Evolutionary conservation across 139 green algal species (phyloP).

Genomic region (Edaphochlamys debaryana): DNA sequence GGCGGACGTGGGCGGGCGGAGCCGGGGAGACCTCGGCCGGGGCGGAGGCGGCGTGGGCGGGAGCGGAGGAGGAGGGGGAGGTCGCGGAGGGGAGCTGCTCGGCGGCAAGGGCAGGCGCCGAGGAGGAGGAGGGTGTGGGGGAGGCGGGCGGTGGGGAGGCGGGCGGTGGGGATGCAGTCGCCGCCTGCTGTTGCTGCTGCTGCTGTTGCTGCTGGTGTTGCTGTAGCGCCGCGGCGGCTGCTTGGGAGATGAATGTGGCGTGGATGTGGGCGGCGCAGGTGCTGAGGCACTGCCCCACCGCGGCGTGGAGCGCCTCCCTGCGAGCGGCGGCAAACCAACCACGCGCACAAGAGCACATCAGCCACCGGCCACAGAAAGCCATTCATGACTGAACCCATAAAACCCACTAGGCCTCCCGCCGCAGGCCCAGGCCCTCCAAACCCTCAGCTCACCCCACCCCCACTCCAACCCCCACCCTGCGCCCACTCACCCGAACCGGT

Average conservation of each 20-base stretch:
- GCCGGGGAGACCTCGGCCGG: neutral
- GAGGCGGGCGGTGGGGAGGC: neutral
- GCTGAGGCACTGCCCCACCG: constrained; percentile 26
- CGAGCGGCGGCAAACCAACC: too few species aligned
- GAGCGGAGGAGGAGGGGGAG: too few species aligned
- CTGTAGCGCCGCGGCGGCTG: neutral
- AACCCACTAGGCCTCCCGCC: too few species aligned
- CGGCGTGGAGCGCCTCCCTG: constrained; percentile 25
- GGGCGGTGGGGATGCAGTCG: neutral
- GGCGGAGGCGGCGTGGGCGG: neutral
- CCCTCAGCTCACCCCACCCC: too few species aligned
- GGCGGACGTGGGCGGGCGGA: too few species aligned
- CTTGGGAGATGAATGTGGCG: constrained; percentile 44
- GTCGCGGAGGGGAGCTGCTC: neutral
- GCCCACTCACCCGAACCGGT: constrained; percentile 10
- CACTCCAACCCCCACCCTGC: neutral
- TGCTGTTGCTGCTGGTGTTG: too few species aligned
- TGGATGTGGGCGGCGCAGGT: constrained; percentile 39
- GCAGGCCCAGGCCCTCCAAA: too few species aligned
- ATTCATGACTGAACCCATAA: too few species aligned
- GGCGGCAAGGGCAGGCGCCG: neutral
- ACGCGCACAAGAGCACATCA: too few species aligned
- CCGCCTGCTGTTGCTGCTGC: too few species aligned
- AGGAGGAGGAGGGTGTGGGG: neutral
- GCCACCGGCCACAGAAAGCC: too few species aligned